Base-by-base conservation (phyloP, 495 filamentous ascomycete species). In the Talaromyces adpressus region DNA sequence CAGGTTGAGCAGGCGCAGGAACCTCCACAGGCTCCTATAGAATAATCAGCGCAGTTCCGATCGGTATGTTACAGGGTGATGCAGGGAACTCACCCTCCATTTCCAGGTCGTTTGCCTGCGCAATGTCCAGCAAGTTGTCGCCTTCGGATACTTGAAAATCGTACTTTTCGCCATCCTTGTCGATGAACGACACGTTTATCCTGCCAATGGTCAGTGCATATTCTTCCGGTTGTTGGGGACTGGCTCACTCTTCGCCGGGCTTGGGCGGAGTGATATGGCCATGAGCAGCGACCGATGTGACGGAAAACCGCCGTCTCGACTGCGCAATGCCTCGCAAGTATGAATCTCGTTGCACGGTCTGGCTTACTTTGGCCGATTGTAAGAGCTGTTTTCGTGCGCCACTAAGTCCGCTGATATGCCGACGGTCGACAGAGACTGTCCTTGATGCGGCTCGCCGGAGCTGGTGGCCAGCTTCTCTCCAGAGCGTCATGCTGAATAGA, bases 1-100 rank as follows among this genome's bases (percentile, higher is more conserved):
- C 94, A 98, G 1, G 94, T 98, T 64, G 91, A 96, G 73, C 94
- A 98, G 65, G 95, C 94, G 68, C 94, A 97, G 6, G 91, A 95
- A 18, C 94, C 94, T 36, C 93, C 94, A 69, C 94, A 98, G 8
- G 94, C 94, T 56, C 93, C 87, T 89, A 71, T 23, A 51, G 53
- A 39, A 29, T 6, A 11, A 57, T 66, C 30, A 66, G 57, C 61
- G 25, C 23, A 30, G 27, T 1, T 22, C 54, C 54, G 9, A n/a
- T 16, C n/a, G 34, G 20, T 20, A n/a, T 49, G 2, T 39, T 62
- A 20, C 30, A 57, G 45, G 23, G 18, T 18, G 27, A 27, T 18
- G 9, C 9, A 47, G 56, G 23, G 23, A 11, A 62, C 68, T 64
- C 73, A 87, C 86, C 94, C 80, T 98, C 94, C 93, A 98, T 97